A percentile compares a stretch with the other conserved stretches of the same genome.
Conservation (phyloP, 208 protist genomes). For the Wallacemonas sp. region DNA sequence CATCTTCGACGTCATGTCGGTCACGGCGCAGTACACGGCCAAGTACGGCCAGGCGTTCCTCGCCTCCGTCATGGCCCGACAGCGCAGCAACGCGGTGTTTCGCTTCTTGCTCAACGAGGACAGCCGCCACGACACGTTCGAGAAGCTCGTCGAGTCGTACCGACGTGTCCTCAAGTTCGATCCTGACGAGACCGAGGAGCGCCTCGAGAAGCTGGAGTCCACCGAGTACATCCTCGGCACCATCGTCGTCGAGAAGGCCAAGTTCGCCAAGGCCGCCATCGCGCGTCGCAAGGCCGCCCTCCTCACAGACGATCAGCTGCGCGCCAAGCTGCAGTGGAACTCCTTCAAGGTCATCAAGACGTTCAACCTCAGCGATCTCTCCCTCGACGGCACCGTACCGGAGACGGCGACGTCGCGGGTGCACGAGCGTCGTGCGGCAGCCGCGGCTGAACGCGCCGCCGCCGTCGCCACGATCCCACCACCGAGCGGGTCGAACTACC, state of each 20-base stretch:
- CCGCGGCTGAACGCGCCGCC: background rate
- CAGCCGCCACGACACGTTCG: conserved; percentile 69
- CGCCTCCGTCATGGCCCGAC: conserved; percentile 47
- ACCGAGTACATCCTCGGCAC: conserved; percentile 55
- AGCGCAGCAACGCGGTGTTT: conserved; percentile 70
- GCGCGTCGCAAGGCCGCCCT: conserved; percentile 78
- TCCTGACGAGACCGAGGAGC: conserved; percentile 73
- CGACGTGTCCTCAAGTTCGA: conserved; percentile 60
- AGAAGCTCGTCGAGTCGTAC: conserved; percentile 83
- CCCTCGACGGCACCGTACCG: conserved; percentile 73
- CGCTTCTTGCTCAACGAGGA: conserved; percentile 77
- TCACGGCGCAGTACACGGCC: conserved; percentile 82
- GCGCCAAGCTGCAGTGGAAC: conserved; percentile 79
- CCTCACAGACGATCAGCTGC: conserved; percentile 85
- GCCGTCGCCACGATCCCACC: conserved; percentile 4
- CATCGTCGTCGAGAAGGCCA: conserved; percentile 71
- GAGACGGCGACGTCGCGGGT: conserved; percentile 46
- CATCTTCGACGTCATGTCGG: conserved; percentile 71
- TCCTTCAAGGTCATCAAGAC: conserved; percentile 75
- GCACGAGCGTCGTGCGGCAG: conserved; percentile 13
- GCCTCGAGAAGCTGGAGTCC: conserved; percentile 58
- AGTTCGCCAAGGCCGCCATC: conserved; percentile 72
- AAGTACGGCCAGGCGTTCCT: conserved; percentile 88
- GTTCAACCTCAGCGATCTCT: conserved; percentile 69
- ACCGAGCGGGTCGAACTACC: conserved; percentile 6